Percentiles rank a stretch among this genome's conserved stretches.
Conservation (phyloP, 768 basidiomycete genomes). For the Suillus fuscotomentosus region DNA sequence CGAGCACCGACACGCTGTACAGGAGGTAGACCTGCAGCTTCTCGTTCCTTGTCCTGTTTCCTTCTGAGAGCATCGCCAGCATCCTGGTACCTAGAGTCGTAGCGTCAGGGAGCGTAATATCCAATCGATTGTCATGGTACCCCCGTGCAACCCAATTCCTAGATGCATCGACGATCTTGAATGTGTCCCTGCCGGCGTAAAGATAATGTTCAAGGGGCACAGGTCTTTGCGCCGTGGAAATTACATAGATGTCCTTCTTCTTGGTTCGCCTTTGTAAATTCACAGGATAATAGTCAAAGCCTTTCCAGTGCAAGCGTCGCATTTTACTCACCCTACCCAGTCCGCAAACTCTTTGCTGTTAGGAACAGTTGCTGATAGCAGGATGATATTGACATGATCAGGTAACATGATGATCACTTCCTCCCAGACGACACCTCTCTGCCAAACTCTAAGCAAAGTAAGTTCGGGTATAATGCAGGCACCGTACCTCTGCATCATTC, state of each 20-base stretch:
- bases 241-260: constrained; percentile 99
- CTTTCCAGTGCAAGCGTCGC: not conserved
- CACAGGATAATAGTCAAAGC: not conserved
- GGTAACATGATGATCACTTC: constrained; percentile 99
- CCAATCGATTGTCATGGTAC: constrained; percentile 37
- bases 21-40: constrained; percentile 89
- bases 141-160: constrained; percentile 74
- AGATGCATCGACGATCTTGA: constrained; percentile 88
- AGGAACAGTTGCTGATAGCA: constrained; percentile 95
- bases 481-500: constrained; percentile 90
- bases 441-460: constrained; percentile 13
- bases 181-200: constrained; percentile 89
- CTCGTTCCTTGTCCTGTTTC: constrained; percentile 98
- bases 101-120: constrained; percentile 7
- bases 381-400: constrained; percentile 96
- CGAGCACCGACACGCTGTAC: constrained; percentile 83
- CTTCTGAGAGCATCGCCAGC: constrained; percentile 85
- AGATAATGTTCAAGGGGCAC: constrained; percentile 97
- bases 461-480: constrained; percentile 7
- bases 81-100: constrained; percentile 71
- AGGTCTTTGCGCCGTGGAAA: constrained; percentile 92
- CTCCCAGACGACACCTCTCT: constrained; percentile 99
- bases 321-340: constrained; percentile 87
- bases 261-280: constrained; percentile 77
- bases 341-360: constrained; percentile 98